Base-by-base conservation (phyloP, 148 eudicot genomes). In the Fallopia convolvulus region DNA sequence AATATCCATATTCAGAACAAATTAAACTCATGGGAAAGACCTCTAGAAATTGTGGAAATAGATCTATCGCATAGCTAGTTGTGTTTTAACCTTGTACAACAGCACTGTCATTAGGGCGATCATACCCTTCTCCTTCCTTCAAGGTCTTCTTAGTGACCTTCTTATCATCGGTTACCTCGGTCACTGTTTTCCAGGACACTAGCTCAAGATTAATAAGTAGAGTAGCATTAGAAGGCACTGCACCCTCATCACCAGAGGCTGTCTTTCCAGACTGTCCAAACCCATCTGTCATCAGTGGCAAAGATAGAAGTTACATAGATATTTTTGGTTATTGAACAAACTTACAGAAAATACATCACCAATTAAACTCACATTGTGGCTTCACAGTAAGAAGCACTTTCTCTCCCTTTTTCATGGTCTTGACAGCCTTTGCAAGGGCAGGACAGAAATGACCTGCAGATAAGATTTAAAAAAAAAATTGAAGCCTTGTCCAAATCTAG, bases 341-440 rank as follows among this genome's bases (percentile, higher is more conserved):
- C 17, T 3, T 5, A 41, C 10, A 1, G 18, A 76, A 44, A 15
- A 78, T 87, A 87, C 89, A 32, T 63, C 5, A 30, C 6, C 70
- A 61, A 61, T 21, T 26, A 26, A 70, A 49, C 92, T 85, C 84
- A 96, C 99, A 96, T 83, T 85, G 98, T 40, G 98, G 98, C 81
- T 88, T 96, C 21, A 93, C 99, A 4, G 89, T 81, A 14, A 96
- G 85, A 77, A 91, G 81, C 70, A 85, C 99, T 52, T 89, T 93
- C 80, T 96, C 98, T 36, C 98, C 99, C 81, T 96, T 93, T 87
- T 96, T 96, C 99, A 96, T 93, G n/a, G 99, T 96, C 76, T 93
- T 96, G 75, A 96, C 89, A 79, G 98, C 98, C 79, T 84, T 96
- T 2, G 94, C 78, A 52, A 96, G 72, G 40, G 99, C 99, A 84